Base-by-base conservation (phyloP, 306 rosid species). In the Acmispon strigosus region DNA sequence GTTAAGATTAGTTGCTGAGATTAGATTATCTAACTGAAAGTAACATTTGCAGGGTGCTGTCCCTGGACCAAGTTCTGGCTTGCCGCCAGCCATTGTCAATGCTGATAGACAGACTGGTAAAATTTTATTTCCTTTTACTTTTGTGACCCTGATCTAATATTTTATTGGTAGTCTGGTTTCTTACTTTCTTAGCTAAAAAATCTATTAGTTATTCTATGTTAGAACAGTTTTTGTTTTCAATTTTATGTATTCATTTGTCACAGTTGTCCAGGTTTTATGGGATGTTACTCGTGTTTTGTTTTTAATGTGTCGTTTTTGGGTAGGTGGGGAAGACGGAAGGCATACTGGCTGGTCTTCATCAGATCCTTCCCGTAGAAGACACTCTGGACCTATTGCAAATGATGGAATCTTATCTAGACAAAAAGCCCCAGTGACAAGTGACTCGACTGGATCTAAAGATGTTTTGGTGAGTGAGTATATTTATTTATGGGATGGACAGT, bases 31-130 rank as follows among this genome's bases (percentile, higher is more conserved):
- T 69, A 43, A 81, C 32, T 63, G 29, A 18, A 50, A 55, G 47
- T 73, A 45, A 52, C 51, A 52, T 81, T 71, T 74, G 51, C 80
- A 91, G 99, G 96, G 83, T 70, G 51, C 89, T 74, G 84, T 85
- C 77, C 92, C 91, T 60, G 99, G 97, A 82, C 97, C 97, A 14
- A 95, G 99, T 80, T 86, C 96, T 77, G 97, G 96, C 52, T 10
- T 89, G 54, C 96, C 96, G 47, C 90, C 90, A 77, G 77, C 83
- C 53, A 70, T 72, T 72, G 84, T 85, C 62, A 89, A 78, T 85
- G 84, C 92, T 78, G 96, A 89, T 74, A 89, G 92, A 80, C 95
- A 85, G 47, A 34, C 76, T 45, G 91, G 96, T 95, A 78, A 6
- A 22, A 39, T 19, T 70, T 60, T 61, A 18, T 73, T 19, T 61